Conservation (phyloP, 2,329 filamentous ascomycete genomes). For the Phaeosphaeria sp. region DNA sequence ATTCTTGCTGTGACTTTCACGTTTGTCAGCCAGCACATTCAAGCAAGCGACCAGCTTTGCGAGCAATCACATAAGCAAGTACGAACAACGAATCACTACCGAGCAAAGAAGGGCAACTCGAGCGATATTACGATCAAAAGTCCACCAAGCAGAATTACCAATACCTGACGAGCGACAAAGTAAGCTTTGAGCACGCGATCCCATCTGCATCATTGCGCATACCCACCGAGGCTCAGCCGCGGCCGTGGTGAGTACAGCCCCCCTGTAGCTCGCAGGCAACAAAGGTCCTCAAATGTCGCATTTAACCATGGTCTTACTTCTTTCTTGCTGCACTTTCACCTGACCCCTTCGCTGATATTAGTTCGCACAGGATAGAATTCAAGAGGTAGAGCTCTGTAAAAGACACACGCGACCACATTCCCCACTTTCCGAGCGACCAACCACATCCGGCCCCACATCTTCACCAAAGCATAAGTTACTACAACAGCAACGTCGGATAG, state of each 20-base stretch:
- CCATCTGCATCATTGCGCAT: conserved; percentile 11
- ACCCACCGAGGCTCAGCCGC: conserved; percentile 6
- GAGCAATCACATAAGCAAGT: background rate
- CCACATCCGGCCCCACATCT: conserved; percentile 10
- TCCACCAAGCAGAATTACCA: conserved; percentile 2
- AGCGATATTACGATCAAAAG: background rate
- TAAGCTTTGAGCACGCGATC: conserved; percentile 4
- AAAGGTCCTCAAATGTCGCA: background rate
- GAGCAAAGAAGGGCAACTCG: background rate
- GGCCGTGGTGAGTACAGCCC: conserved; percentile 2
- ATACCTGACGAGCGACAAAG: background rate
- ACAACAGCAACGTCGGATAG: background rate
- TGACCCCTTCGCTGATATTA: background rate
- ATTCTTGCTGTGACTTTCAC: background rate
- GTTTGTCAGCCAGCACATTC: background rate
- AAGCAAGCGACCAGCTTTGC: background rate
- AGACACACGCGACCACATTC: background rate
- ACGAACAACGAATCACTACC: background rate
- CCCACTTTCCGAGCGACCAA: background rate
- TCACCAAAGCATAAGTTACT: background rate
- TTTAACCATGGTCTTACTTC: background rate
- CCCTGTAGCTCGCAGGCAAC: background rate
- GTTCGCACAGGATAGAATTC: background rate
- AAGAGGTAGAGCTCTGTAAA: background rate
- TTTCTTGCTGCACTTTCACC: background rate